Percentiles rank a stretch among this genome's conserved stretches.
Evolutionary conservation across 306 rosid genomes (phyloP).

Genomic region (Gastrolobium bilobum): DNA sequence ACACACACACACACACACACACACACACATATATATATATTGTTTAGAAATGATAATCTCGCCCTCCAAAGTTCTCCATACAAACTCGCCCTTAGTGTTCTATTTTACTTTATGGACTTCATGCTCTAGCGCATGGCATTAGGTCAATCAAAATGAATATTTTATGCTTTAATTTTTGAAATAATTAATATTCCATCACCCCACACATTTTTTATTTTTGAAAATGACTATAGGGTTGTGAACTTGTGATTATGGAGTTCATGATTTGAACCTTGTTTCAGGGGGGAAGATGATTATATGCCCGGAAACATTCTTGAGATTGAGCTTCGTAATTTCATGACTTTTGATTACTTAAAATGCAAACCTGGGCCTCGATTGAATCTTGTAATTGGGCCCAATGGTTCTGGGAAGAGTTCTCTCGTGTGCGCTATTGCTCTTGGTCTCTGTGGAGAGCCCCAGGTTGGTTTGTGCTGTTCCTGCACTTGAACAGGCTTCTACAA

Average conservation of each 20-base stretch:
- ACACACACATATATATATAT: too few relatives aligned
- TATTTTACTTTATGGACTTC: neutral
- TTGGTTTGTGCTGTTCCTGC: conserved; percentile 53
- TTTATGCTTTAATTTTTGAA: neutral
- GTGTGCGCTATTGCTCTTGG: conserved; percentile 99
- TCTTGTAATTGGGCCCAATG: conserved; percentile 97
- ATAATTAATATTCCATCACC: neutral
- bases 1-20: too few relatives aligned
- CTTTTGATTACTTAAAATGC: conserved; percentile 81
- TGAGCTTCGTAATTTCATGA: conserved; percentile 91
- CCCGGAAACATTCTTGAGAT: conserved; percentile 92
- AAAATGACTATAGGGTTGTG: conserved; percentile 9
- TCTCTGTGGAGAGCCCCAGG: conserved; percentile 98
- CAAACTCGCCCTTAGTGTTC: neutral
- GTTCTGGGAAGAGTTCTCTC: conserved; percentile 96
- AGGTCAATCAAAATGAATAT: neutral
- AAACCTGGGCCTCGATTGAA: conserved; percentile 89
- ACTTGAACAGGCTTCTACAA: neutral
- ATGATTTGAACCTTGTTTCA: conserved; percentile 53
- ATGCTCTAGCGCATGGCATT: neutral
- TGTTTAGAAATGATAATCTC: neutral
- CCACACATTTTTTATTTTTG: neutral
- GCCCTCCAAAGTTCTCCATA: neutral
- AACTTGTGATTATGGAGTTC: conserved; percentile 33
- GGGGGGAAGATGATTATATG: conserved; percentile 97